Evolutionary conservation across 768 basidiomycete species (phyloP), one percentile per base, ranked within the genome.

Genomic region (Boletus barrowsii): DNA sequence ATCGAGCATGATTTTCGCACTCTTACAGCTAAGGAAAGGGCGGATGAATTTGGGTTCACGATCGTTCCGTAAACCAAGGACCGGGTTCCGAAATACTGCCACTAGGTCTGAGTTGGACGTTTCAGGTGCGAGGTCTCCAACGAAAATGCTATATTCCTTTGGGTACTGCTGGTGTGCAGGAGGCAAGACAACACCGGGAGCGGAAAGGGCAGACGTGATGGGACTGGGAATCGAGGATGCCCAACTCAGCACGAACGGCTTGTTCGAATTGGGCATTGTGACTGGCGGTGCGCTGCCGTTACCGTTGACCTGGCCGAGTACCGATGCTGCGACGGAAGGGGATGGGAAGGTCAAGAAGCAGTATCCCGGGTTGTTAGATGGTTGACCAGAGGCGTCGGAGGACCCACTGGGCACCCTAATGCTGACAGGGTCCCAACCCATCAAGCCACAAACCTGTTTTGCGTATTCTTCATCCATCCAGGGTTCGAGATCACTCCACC

Each of bases 381-480:
- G 83, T 62, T 84, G 83, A 24, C 80, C 81, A 1, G 80, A 75
- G 53, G 76, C 62, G 61, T 86, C 86, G 22, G 80, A 79, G 41
- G 79, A 68, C 17, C 83, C 79, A 55, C 74, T 82, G 15, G 90
- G 88, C 35, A 92, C 83, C 70, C 85, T 85, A 73, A 90, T 83
- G 68, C 69, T 79, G 66, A 83, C 76, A 15, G 85, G 81, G 54
- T 91, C 88, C 93, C 93, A 95, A 53, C 87, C 83, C 88, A 93
- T 90, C 66, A 93, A 75, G 42, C 71, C 74, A 72, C 91, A 91
- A 64, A 93, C 90, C 68, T 92, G 88, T 71, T 88, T 87, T 42
- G 86, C 89, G 76, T 94, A 96, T 69, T 90, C 88, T 81, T 93
- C 91, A 74, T 95, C 92, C 94, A 96, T 95, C 93, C 93, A 96